phyloP scores from a whole-genome alignment of 176 grass and related monocot genomes.

The Poa pratensis region DNA sequence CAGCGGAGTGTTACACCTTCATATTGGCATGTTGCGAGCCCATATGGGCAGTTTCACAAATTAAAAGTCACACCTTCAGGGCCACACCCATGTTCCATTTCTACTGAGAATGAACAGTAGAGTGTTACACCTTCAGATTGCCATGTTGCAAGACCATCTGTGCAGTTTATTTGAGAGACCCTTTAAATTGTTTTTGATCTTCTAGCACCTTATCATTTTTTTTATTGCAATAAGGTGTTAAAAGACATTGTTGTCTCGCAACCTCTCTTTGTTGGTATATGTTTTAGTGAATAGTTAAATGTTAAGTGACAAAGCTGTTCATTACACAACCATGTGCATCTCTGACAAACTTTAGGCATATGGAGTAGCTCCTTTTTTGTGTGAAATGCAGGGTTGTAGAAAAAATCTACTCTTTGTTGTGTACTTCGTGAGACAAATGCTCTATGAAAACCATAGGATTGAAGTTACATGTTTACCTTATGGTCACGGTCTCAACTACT shows the following conservation, averaged over 20 bases:
- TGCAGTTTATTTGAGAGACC: background rate
- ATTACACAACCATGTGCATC: background rate
- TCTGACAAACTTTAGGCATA: background rate
- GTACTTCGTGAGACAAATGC: background rate
- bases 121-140: conserved; percentile 4
- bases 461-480: background rate
- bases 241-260: background rate
- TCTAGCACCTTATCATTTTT: background rate
- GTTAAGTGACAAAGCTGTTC: background rate
- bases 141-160: background rate
- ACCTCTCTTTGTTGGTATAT: background rate
- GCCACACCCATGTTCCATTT: background rate
- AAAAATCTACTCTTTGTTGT: background rate
- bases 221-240: background rate
- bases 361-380: background rate
- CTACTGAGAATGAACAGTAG: background rate
- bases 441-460: conserved; percentile 36
- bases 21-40: background rate
- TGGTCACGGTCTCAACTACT: background rate
- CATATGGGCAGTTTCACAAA: background rate
- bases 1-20: background rate
- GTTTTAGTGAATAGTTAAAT: background rate
- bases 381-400: background rate
- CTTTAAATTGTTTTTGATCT: background rate
- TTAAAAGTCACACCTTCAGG: background rate